Base-by-base conservation (phyloP, 495 filamentous ascomycete genomes). In the Penicillium paradoxum region DNA sequence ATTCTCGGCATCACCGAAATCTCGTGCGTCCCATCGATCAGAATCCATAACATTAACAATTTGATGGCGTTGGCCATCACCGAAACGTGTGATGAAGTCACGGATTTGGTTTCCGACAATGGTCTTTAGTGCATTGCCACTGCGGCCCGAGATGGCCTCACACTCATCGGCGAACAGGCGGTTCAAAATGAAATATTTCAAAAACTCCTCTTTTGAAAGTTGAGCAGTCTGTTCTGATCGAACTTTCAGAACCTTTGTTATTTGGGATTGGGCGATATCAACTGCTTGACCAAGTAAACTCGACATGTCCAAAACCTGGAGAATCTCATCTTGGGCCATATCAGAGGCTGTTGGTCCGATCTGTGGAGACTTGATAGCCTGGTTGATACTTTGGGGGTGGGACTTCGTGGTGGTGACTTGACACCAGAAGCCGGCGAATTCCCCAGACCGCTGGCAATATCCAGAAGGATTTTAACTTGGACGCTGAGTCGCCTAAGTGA, bases 161-260 rank as follows among this genome's bases (percentile, higher is more conserved):
- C 93, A 99, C 65, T 99, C 93, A 59, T 96, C 95, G 7, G 90
- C 89, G 62, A 97, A 99, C 19, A 96, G 82, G 22, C 91, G 82
- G 58, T 97, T 97, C 17, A 99, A 81, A 7, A 83, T 91, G 64
- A 97, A 96, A 63, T 97, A 97, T 45, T 90, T 84, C 21, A 97
- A 65, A 65, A 99, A 97, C 54, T 81, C 78, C 49, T 82, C 69
- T n/a, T 89, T 79, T 1, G 83, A 77, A n/a, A 95, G 74, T 13
- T 83, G 82, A 10, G 82, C 75, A 17, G 81, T 90, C 57, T 93
- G 87, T 57, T 96, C 90, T 0, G 88, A 84, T n/a, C 93, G 85
- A 19, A 96, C 93, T 53, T 89, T 90, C 29, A 98, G 77, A 0
- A 98, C 79, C 56, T 93, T 96, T 1, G 89, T 90, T 32, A 96